A percentile compares a stretch with the other conserved stretches of the same genome.
Evolutionary conservation across 2,329 filamentous ascomycete species (phyloP).

Genomic region (Waltergamsia citrina): DNA sequence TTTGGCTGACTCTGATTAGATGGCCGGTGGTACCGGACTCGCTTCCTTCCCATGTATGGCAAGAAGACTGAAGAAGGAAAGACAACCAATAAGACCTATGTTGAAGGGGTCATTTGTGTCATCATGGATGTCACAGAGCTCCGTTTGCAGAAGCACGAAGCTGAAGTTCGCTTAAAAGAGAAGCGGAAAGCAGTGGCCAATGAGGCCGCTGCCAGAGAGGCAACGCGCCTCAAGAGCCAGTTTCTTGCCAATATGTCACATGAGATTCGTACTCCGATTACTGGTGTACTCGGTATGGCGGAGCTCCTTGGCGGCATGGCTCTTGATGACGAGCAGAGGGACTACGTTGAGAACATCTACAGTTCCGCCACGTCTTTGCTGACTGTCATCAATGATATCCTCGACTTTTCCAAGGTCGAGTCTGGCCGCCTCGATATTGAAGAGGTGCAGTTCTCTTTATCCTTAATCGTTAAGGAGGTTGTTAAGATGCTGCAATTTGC

Average conservation of each 20-base stretch:
- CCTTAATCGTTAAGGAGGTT: conserved; percentile 66
- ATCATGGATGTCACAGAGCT: conserved; percentile 72
- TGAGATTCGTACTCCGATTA: conserved; percentile 70
- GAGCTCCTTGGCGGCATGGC: conserved; percentile 62
- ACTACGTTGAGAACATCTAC: conserved; percentile 70
- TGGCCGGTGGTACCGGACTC: conserved; percentile 60
- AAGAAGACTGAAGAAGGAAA: conserved; percentile 44
- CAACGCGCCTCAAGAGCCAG: conserved; percentile 69
- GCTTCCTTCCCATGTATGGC: conserved; percentile 56
- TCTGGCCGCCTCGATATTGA: conserved; percentile 70
- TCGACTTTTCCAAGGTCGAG: conserved; percentile 84
- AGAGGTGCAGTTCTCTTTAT: conserved; percentile 70
- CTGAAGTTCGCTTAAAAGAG: conserved; percentile 56
- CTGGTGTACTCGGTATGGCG: conserved; percentile 72
- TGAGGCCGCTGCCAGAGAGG: conserved; percentile 70
- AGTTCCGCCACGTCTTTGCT: conserved; percentile 72
- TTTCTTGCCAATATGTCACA: conserved; percentile 79
- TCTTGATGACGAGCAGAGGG: conserved; percentile 60
- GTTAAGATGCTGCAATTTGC: conserved; percentile 83
- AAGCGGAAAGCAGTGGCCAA: conserved; percentile 65
- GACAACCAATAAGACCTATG: conserved; percentile 31
- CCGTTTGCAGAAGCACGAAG: conserved; percentile 51
- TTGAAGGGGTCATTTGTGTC: conserved; percentile 70
- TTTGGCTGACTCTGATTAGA: conserved; percentile 19
- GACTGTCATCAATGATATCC: conserved; percentile 84